Base-by-base conservation (phyloP, 108 stramenopile species). In the Asterionellopsis glacialis region DNA sequence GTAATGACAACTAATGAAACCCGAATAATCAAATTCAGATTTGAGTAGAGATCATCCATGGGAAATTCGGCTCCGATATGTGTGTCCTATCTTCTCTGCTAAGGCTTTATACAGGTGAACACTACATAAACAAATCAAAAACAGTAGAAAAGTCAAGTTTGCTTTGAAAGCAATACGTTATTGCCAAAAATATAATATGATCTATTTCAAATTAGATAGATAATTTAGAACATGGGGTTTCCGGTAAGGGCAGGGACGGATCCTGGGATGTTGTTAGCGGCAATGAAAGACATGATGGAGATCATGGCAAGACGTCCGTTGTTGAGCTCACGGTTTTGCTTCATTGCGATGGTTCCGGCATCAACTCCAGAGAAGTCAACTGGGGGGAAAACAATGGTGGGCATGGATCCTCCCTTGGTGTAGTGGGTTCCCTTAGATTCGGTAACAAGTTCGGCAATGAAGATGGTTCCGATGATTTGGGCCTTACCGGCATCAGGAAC, bases 381-480 rank as follows among this genome's bases (percentile, higher is more conserved):
- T n/a, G 79, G 65, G 48, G 90, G 90, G 79, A 87, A 91, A 56
- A 91, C 84, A 56, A 91, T 84, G 63, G 79, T 81, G 11, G 90
- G 83, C 28, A 70, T 52, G 47, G 61, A 40, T 60, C 90, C 90
- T 58, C 90, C 90, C 81, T 85, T 88, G 65, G 80, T 92, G 85
- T 88, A 92, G 72, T 92, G 90, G 45, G 70, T 75, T 56, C 67
- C 70, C 66, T 85, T 67, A 57, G 66, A 67, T 79, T 92, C 90
- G 57, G 82, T 63, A 49, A 76, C 59, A 55, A 89, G 48, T 68
- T 93, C 91, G 15, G 83, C 85, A 51, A 82, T 39, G 69, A 86
- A 84, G 65, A 93, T 89, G 33, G 81, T 85, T 67, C 58, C 51
- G 63, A 89, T 63, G 55, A 93, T 93, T 64, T 93, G 91, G 24